Conservation (phyloP, 179 eudicot genomes). For the Gypsophila paniculata region DNA sequence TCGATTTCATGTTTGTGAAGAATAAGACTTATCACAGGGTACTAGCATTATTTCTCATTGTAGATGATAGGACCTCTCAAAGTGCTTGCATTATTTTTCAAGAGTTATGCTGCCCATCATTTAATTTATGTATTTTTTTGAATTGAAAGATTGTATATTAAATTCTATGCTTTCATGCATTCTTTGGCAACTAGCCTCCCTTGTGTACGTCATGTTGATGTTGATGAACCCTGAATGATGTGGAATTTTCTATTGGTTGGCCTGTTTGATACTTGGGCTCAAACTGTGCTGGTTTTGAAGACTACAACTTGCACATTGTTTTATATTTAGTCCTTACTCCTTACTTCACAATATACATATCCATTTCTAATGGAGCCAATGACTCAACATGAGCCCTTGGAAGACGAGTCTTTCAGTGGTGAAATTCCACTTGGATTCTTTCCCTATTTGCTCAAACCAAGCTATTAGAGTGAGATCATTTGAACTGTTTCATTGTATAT, state of each 20-base stretch:
- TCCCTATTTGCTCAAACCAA: neutral
- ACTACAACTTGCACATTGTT: neutral
- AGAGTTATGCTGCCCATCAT: neutral
- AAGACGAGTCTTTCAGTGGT: neutral
- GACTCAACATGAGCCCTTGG: neutral
- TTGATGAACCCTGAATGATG: neutral
- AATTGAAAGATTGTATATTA: neutral
- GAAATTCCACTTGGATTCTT: neutral
- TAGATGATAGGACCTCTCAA: no score
- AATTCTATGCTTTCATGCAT: neutral
- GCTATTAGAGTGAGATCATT: neutral
- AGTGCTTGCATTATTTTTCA: neutral
- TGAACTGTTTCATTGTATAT: neutral
- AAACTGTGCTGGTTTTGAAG: neutral
- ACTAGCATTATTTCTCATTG: neutral
- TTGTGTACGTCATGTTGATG: neutral
- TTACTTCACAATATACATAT: neutral
- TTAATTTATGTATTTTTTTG: neutral
- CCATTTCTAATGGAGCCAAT: neutral
- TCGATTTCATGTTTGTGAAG: neutral
- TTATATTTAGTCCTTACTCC: neutral
- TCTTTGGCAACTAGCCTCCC: neutral
- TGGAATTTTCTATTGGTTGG: neutral
- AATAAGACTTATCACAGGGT: slow-evolving; percentile 9
- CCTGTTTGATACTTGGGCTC: neutral